Base-by-base conservation (phyloP, 129 eudicot species). In the Escallonia herrerae region DNA sequence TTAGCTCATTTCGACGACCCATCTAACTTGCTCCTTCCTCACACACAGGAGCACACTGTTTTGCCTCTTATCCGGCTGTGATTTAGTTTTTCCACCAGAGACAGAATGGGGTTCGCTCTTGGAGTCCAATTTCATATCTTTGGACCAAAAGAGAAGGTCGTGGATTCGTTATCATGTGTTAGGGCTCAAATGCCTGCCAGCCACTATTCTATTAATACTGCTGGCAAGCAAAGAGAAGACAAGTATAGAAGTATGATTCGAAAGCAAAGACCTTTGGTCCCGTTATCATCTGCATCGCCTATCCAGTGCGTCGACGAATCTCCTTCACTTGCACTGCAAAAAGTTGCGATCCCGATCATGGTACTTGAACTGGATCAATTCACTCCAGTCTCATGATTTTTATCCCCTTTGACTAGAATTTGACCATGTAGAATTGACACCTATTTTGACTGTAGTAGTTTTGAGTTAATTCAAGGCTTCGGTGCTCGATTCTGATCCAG, bases 311-410 rank as follows among this genome's bases (percentile, higher is more conserved):
- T 76, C 1, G 72, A 67, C 33, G 72, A 63, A 12, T 66, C 56
- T 62, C 71, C 59, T 70, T 71, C 74, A 60, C 70, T 57, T 57
- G 56, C 58, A 8, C 6, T 14, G 3, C 57, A 52, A 38, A 41
- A 55, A 42, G 55, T 68, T 46, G 56, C 82, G n/a, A 64, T 72
- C n/a, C 85, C 85, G 1, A 81, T 81, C 60, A 81, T 81, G 85
- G 85, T 81, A 76, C 72, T 47, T 58, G 9, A 47, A 62, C 15
- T 48, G 46, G 63, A 49, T 64, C 2, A 33, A n/a, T 62, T 62
- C 4, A 50, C 6, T 71, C 60, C 33, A 22, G 33, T 22, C 33
- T 22, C 33, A 22, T 22, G 1, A 22, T 22, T 22, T 22, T 22
- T 22, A 22, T 22, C 33, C 33, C 33, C 33, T 22, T 22, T 22